Percentiles rank a stretch among this genome's conserved stretches.
Evolutionary conservation across 2,329 filamentous ascomycete species (phyloP).

Genomic region (Aspergillus hiratsukae): DNA sequence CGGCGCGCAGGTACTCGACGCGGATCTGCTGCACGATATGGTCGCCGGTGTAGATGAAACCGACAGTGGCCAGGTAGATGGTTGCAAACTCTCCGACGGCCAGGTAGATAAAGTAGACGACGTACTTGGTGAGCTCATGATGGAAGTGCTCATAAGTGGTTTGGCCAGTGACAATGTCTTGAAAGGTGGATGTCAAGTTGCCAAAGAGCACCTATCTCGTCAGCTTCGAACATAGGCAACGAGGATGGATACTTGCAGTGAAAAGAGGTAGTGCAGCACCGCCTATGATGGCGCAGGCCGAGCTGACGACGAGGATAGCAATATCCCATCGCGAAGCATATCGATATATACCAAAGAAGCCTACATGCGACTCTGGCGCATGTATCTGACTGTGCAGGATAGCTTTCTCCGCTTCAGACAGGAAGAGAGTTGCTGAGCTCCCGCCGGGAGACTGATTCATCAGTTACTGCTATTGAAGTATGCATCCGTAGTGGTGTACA

Average conservation of each 20-base stretch:
- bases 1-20: constrained; percentile 73
- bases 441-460: neutral
- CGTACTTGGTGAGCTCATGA: constrained; percentile 54
- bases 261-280: constrained; percentile 71
- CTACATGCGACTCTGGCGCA: constrained; percentile 58
- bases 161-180: constrained; percentile 53
- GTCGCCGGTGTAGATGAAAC: constrained; percentile 81
- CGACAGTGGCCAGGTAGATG: constrained; percentile 71
- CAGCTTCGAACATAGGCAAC: neutral
- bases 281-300: constrained; percentile 61
- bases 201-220: constrained; percentile 59
- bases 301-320: constrained; percentile 55
- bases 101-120: constrained; percentile 79
- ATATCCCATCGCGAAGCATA: constrained; percentile 62
- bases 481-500: neutral
- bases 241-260: constrained; percentile 50
- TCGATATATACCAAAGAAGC: constrained; percentile 58
- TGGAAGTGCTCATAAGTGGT: constrained; percentile 54
- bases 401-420: constrained; percentile 50
- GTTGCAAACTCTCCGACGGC: constrained; percentile 71
- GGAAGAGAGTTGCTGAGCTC: constrained; percentile 2
- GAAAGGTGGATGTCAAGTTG: constrained; percentile 66
- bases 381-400: constrained; percentile 63
- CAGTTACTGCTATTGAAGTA: constrained; percentile 21
- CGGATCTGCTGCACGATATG: constrained; percentile 72